Base-by-base conservation (phyloP, 768 basidiomycete genomes). In the Pilatotrama ljubarskyi region DNA sequence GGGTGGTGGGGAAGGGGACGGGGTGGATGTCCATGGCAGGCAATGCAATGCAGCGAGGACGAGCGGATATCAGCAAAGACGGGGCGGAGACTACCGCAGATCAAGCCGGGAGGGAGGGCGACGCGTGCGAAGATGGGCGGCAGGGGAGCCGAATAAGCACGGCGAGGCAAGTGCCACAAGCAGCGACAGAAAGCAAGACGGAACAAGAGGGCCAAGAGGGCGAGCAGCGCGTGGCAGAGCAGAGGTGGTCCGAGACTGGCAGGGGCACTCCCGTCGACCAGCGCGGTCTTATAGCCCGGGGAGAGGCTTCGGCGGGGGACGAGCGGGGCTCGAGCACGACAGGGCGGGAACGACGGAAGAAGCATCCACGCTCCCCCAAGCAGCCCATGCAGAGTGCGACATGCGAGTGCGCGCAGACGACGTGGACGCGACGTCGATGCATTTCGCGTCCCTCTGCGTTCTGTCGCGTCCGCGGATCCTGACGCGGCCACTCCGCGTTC, bases 1-100 rank as follows among this genome's bases (percentile, higher is more conserved):
- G 61, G 7, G 58, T 52, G 49, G 61, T 64, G 38, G 64, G 67
- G 58, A 65, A 68, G 18, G 64, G 64, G 22, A 65, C 52, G 25
- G 61, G 48, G 56, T 59, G 61, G 22, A 40, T 44, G 22, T 57
- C 60, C 62, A 64, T 55, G 49, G 51, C 43, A 42, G 32, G 48
- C 22, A 46, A 29, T 25, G 29, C 14, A 22, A 26, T 20, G 51
- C 20, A 42, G 52, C 9, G 49, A 13, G 18, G 41, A 26, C 35
- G 48, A 29, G 38, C 42, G 44, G 26, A 15, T 17, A 51, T 37
- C 35, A 37, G 24, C 9, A 38, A 3, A 37, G 35, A 35, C 29
- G 25, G 40, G 15, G 50, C 25, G 18, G 51, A 17, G 48, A 41
- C 32, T 46, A 44, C 50, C 57, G 48, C 32, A 24, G 52, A 49